These are phyloP conservation scores for Pichia gijzeniarum DNA, from an alignment of 805 yeast genomes.

Conservation along the genomic window DNA sequence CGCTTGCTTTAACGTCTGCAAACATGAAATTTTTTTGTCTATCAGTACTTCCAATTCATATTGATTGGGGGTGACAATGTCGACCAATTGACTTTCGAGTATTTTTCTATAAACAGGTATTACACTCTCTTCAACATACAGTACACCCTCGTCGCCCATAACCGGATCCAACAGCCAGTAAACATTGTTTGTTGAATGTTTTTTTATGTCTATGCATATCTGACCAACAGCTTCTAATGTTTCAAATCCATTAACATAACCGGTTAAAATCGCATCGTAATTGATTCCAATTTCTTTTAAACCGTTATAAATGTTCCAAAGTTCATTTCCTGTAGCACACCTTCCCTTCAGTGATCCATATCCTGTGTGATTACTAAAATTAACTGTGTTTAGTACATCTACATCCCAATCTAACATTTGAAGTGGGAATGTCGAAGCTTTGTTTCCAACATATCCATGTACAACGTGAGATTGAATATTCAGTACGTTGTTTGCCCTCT, in stretches of 20 bases:
- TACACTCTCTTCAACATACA: constrained; percentile 54
- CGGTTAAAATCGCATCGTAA: constrained; percentile 57
- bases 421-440: constrained; percentile 59
- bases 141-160: constrained; percentile 70
- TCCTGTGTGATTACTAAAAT: constrained; percentile 67
- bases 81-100: constrained; percentile 43
- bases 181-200: constrained; percentile 9
- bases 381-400: constrained; percentile 57
- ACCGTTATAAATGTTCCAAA: constrained; percentile 36
- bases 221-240: constrained; percentile 40
- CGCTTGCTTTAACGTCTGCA: constrained; percentile 39
- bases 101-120: constrained; percentile 53
- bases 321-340: constrained; percentile 34
- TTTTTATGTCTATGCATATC: constrained; percentile 32
- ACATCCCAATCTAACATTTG: constrained; percentile 66
- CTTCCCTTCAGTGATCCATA: constrained; percentile 53
- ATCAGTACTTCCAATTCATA: constrained; percentile 72
- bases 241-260: constrained; percentile 57
- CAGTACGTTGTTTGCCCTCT: constrained; percentile 30
- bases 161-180: constrained; percentile 71
- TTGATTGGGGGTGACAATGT: constrained; percentile 83
- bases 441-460: constrained; percentile 69
- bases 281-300: constrained; percentile 27
- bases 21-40: constrained; percentile 35
- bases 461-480: constrained; percentile 65